Evolutionary conservation across 192 early-diverging fungal species (phyloP), one percentile per base, ranked within the genome.

Genomic region (Linnemannia hyalina): DNA sequence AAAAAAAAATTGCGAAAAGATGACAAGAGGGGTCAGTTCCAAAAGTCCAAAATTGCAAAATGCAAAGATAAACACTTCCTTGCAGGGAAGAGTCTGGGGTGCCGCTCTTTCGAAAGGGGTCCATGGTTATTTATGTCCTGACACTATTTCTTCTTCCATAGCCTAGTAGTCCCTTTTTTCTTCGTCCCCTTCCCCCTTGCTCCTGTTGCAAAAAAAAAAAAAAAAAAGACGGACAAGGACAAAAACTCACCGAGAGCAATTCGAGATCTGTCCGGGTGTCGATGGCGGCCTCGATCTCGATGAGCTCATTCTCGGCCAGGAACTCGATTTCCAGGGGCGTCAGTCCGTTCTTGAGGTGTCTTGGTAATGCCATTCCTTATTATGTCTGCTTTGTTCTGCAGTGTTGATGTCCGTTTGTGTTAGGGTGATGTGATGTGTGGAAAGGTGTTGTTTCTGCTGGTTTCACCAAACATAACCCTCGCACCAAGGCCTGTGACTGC

Each of bases 281-380:
- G 46, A 91, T 89, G 13, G 97, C 52, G 15, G 83, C 95, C 52
- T 96, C 88, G 75, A 98, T 96, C 9, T 89, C 91, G 13, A 98
- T 92, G 54, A 76, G 71, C 73, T 97, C 95, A 89, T 93, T 93
- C 77, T 96, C 96, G 13, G 96, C 96, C 44, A 97, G 73, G 87
- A 97, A 98, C 77, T 98, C 96, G 68, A 97, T 91, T 87, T 97
- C 96, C 35, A 92, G 92, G 57, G 96, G 96, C 0, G 96, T 94
- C 68, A 98, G 89, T 47, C 86, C 80, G 35, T 72, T 78, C 75
- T 88, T 86, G n/a, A 90, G 78, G 40, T 81, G 75, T 22, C 81
- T 54, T 32, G 91, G 88, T 36, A 92, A 74, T 41, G 89, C 91
- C 91, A 92, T 92, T 32, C 60, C 23, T 32, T 63, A 23, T 26